phyloP scores from a whole-genome alignment of 176 grass and related monocot genomes.

The Bonia amplexicaulis region DNA sequence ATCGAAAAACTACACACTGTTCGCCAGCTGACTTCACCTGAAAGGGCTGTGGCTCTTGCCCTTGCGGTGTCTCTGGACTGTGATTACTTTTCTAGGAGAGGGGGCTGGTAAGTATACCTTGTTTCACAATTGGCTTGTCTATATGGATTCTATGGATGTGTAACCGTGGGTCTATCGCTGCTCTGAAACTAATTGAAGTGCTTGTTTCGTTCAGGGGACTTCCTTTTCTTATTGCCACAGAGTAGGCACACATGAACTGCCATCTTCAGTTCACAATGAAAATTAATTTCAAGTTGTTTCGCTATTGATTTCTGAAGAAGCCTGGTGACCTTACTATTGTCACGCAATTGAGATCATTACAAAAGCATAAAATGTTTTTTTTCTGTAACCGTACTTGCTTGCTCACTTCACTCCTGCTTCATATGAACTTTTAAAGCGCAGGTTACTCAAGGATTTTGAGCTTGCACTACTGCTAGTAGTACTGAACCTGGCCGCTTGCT shows the following conservation, averaged over 20 bases:
- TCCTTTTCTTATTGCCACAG: conserved; percentile 69
- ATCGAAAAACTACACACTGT: conserved; percentile 62
- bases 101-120: conserved; percentile 62
- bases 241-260: conserved; percentile 29
- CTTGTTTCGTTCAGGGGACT: conserved; percentile 73
- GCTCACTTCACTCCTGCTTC: not conserved
- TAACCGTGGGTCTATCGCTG: not conserved
- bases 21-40: conserved; percentile 65
- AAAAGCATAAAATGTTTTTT: not conserved
- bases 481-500: not conserved
- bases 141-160: not conserved
- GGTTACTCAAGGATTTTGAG: not conserved
- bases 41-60: conserved; percentile 84
- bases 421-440: not conserved
- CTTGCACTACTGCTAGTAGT: not conserved
- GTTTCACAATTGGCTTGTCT: conserved; percentile 5
- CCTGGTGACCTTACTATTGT: not conserved
- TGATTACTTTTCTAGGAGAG: conserved; percentile 86
- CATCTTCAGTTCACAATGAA: not conserved
- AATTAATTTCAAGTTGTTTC: not conserved
- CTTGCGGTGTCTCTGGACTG: conserved; percentile 77
- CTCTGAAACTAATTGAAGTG: conserved; percentile 14
- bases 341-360: not conserved
- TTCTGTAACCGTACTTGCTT: not conserved
- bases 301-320: conserved; percentile 6